A percentile compares a stretch with the other conserved stretches of the same genome.
These are phyloP conservation scores for Paecilomyces variotii DNA, from an alignment of 2,329 filamentous ascomycete species.

Conservation along the genomic window DNA sequence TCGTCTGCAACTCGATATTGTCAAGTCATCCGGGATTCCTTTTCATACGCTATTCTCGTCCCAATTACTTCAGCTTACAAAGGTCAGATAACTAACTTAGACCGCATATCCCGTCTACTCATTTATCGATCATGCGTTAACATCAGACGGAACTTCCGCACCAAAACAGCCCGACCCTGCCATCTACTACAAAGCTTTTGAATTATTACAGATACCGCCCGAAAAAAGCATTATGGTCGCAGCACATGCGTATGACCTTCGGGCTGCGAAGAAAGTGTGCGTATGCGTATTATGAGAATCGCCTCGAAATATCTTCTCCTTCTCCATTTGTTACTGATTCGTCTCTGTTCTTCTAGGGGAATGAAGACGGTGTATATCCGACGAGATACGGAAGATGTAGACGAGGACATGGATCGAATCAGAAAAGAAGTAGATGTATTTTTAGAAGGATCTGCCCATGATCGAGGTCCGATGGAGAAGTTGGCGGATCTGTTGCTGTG, in stretches of 20 bases:
- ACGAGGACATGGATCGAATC: neutral
- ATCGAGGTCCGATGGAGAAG: neutral
- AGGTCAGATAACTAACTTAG: neutral
- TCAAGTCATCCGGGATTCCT: conserved; percentile 36
- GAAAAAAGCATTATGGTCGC: conserved; percentile 46
- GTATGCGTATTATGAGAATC: conserved; percentile 17
- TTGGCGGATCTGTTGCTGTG: neutral
- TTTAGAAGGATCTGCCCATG: neutral
- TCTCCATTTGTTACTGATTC: neutral
- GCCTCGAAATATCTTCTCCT: too few species aligned
- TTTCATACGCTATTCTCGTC: conserved; percentile 49
- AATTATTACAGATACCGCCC: conserved; percentile 36
- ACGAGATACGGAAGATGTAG: neutral
- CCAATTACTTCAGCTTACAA: conserved; percentile 42
- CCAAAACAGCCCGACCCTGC: conserved; percentile 36
- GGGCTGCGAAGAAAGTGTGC: conserved; percentile 41
- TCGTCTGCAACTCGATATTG: conserved; percentile 47
- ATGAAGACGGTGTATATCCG: neutral
- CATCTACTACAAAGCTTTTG: conserved; percentile 39
- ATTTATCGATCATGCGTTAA: neutral
- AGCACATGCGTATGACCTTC: conserved; percentile 47
- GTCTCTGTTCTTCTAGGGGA: neutral
- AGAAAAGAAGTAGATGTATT: neutral
- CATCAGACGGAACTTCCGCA: neutral
- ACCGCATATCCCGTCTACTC: neutral